Base-by-base conservation (phyloP, 768 basidiomycete species). In the Phylloporus arenicola region DNA sequence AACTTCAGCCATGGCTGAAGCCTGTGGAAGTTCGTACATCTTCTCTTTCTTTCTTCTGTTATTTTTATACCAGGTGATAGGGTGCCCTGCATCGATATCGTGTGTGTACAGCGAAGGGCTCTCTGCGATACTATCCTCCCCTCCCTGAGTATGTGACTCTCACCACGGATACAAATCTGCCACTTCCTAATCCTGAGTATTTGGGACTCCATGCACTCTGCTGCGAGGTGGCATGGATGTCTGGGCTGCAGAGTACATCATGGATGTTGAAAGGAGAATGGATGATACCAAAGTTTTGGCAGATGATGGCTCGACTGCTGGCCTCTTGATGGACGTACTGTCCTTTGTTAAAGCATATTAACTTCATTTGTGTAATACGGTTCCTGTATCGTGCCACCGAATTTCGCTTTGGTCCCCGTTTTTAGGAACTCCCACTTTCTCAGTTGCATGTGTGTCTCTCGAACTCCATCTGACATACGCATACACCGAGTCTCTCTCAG, bases 191-290 rank as follows among this genome's bases (percentile, higher is more conserved):
- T 13, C 39, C 0, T 3, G 27, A 25, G 11, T 43, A 24, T n/a
- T 29, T 53, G 40, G 44, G 38, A 0, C 33, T 55, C 20, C 47
- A 55, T 17, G 39, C 51, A 31, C 47, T 52, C 2, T 55, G 51
- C 16, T 55, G 54, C 33, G 46, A 55, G 27, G 29, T 45, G 3
- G 43, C 47, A 4, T 52, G 51, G 51, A 48, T 48, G 46, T 55
- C 54, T 14, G 51, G 51, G 38, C 39, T 14, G 34, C 34, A 12
- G 47, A 45, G 14, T 42, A 52, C 11, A 22, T 53, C n/a, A 29
- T 22, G 25, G 51, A 46, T 13, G 22, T 55, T 3, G 51, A 53
- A 24, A 45, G 47, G 40, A 42, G 35, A 39, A 31, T 31, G 24
- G 47, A 42, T 38, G 16, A 47, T 6, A n/a, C 34, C 14, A n/a